Conservation (phyloP, 768 basidiomycete species). For the Pluteus cervinus region DNA sequence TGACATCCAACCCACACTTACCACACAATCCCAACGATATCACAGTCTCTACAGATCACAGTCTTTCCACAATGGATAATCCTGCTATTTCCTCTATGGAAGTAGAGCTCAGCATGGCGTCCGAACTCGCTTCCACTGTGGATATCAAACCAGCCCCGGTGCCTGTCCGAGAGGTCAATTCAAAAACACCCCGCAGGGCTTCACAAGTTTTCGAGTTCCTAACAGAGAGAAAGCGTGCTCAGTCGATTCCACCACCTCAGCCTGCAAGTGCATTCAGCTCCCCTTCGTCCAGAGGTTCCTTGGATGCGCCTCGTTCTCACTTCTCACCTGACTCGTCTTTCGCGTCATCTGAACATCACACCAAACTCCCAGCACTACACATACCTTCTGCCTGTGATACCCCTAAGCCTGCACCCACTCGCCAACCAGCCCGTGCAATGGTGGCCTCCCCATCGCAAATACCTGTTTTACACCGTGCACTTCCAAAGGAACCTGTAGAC, state of each 20-base stretch:
- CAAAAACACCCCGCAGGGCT: slow-evolving; percentile 58
- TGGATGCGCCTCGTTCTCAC: slow-evolving; percentile 9
- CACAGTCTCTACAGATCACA: slow-evolving; percentile 39
- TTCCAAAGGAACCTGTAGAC: no score
- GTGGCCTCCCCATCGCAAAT: no score
- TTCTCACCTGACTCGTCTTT: slow-evolving; percentile 11
- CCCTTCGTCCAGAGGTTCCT: slow-evolving; percentile 26
- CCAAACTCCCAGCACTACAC: slow-evolving; percentile 9
- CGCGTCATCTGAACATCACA: slow-evolving; percentile 7
- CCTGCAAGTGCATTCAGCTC: slow-evolving; percentile 34
- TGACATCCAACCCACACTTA: slow-evolving; percentile 34
- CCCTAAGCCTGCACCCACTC: slow-evolving; percentile 2
- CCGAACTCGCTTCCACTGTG: slow-evolving; percentile 30
- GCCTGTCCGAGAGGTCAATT: slow-evolving; percentile 17
- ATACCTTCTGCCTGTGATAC: slow-evolving; percentile 5
- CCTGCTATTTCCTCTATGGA: slow-evolving; percentile 68
- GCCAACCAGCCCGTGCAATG: no score
- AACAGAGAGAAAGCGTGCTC: slow-evolving; percentile 33
- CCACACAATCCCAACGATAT: slow-evolving; percentile 24
- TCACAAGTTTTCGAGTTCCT: slow-evolving; percentile 75
- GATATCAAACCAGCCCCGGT: slow-evolving; percentile 15
- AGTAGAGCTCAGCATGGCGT: slow-evolving; percentile 58
- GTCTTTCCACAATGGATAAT: slow-evolving; percentile 33
- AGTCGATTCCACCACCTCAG: slow-evolving; percentile 30
- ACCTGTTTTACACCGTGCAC: no score